A percentile compares a stretch with the other conserved stretches of the same genome.
These are phyloP conservation scores for Santalum album DNA, from an alignment of 164 flowering plant species.

Conservation along the genomic window DNA sequence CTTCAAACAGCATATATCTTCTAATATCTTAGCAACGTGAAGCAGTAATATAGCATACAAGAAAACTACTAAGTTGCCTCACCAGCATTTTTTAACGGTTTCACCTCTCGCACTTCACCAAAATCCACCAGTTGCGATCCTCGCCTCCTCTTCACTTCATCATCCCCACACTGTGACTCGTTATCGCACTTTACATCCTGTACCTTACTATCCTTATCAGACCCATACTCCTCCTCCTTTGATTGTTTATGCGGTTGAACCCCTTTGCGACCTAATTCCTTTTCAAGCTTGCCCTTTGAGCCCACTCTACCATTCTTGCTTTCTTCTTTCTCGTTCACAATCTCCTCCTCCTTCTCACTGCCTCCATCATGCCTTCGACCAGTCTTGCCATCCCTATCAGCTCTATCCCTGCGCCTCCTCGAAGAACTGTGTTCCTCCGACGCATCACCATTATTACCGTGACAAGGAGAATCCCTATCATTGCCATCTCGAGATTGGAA, in stretches of 20 bases:
- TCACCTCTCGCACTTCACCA: conserved; percentile 22
- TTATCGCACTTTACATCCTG: conserved; percentile 26
- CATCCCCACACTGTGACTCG: conserved; percentile 8
- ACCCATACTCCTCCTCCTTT: conserved; percentile 33
- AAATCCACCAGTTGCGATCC: conserved; percentile 13
- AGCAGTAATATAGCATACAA: too few species aligned
- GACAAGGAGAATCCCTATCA: too few species aligned
- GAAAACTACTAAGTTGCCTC: conserved; percentile 23
- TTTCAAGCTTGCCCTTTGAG: conserved; percentile 36
- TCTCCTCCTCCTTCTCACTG: conserved; percentile 33
- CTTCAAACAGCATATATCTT: too few species aligned
- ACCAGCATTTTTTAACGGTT: conserved; percentile 42
- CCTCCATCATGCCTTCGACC: conserved; percentile 37
- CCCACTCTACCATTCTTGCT: conserved; percentile 30
- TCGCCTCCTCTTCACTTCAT: conserved; percentile 30
- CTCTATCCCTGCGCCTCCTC: too few species aligned
- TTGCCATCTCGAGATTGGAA: too few species aligned
- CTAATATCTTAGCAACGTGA: too few species aligned
- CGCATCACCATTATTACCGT: too few species aligned
- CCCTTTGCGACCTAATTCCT: conserved; percentile 37
- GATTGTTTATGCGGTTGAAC: conserved; percentile 24
- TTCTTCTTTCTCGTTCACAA: conserved; percentile 26
- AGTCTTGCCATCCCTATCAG: conserved; percentile 35
- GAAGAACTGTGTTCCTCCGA: too few species aligned
- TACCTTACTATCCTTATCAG: conserved; percentile 35